Evolutionary conservation across 805 yeast genomes (phyloP), one percentile per base, ranked within the genome.

Genomic region (Metschnikowia similis): DNA sequence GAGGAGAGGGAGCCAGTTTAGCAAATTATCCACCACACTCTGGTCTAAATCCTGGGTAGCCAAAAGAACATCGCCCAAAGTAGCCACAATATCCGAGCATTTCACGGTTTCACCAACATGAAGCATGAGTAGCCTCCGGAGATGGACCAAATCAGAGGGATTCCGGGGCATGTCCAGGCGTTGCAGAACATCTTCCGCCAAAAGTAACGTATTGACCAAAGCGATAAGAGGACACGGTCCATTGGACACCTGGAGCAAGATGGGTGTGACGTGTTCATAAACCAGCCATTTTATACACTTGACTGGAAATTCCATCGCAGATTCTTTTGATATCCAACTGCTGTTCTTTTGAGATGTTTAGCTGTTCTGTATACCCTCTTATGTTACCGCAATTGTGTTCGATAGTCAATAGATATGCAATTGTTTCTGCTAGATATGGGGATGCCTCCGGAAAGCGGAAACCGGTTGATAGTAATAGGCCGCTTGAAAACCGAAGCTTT

Each of bases 181-280:
- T 30, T 43, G 46, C 28, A 6, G 39, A 9, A 67, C 49, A 49
- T 77, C 82, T 43, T 64, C 58, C 3, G 81, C 69, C 16, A 90
- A 65, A 6, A 89, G 63, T 13, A 91, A 63, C 0, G 89, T 79
- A 62, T 91, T 91, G 44, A 82, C 76, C 37, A 91, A 67, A 0
- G 96, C 91, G 11, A 91, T 76, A 35, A 91, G 66, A 1, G 96
- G 95, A 62, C 96, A 90, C 0, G 97, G 96, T 0, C 97, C 97
- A 60, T 89, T 89, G 43, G 69, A 73, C 54, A 88, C 87, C 69
- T 90, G 97, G 17, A 89, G 66, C 3, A 91, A 68, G 32, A 90
- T 80, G 38, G 81, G 81, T 50, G 84, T 75, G 55, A 50, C 54
- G 30, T 64, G 64, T 42, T 66, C 66, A 55, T 70, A 66, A 41